A percentile compares a stretch with the other conserved stretches of the same genome.
Conservation (phyloP, 345 rosid genomes). For the Cardamine resedifolia region DNA sequence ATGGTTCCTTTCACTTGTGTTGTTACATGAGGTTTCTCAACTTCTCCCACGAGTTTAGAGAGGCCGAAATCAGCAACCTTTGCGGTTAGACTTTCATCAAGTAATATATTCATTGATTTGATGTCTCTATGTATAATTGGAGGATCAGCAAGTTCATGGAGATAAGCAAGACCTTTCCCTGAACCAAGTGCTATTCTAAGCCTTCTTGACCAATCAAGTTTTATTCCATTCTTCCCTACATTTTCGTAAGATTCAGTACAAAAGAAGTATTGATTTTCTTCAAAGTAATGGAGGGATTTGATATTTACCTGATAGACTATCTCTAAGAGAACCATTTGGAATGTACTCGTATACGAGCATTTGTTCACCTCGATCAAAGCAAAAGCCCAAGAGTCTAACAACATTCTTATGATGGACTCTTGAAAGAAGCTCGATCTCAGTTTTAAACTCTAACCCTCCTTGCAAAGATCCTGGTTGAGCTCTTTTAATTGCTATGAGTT, state of each 20-base stretch:
- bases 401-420: conserved; percentile 88
- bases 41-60: conserved; percentile 64
- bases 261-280: not conserved
- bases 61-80: conserved; percentile 97
- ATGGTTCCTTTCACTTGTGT: conserved; percentile 98
- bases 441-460: conserved; percentile 82
- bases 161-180: conserved; percentile 80
- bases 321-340: conserved; percentile 63
- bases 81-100: conserved; percentile 75
- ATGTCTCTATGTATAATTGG: conserved; percentile 95
- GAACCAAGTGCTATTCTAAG: conserved; percentile 78
- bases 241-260: not conserved
- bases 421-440: conserved; percentile 85
- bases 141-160: conserved; percentile 94
- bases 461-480: conserved; percentile 84
- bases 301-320: conserved; percentile 63
- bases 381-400: conserved; percentile 69
- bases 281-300: not conserved
- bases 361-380: conserved; percentile 69
- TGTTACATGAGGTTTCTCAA: conserved; percentile 65
- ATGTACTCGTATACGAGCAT: conserved; percentile 75
- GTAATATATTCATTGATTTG: conserved; percentile 76
- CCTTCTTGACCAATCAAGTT: conserved; percentile 76
- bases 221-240: conserved; percentile 78
- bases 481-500: conserved; percentile 69